Evolutionary conservation across 352 stramenopile genomes (phyloP).

Genomic region (Phytophthora fragariaefolia): DNA sequence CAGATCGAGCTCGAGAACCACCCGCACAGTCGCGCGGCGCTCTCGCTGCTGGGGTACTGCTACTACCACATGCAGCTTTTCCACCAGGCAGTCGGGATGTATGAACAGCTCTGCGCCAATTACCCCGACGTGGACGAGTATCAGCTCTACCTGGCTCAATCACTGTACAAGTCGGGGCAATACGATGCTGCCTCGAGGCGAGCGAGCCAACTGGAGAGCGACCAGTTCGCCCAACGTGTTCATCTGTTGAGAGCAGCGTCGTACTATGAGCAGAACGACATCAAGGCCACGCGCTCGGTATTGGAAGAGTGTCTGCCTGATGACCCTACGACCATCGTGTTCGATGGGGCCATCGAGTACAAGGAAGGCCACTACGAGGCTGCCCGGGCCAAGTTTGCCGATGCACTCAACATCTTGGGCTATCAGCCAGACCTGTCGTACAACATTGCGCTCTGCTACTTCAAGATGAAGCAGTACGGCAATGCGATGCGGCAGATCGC

Average conservation of each 20-base stretch:
- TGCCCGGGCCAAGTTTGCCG: slow-evolving; percentile 91
- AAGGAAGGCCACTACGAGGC: slow-evolving; percentile 91
- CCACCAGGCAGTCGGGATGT: slow-evolving; percentile 90
- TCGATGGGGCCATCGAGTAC: slow-evolving; percentile 85
- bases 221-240: slow-evolving; percentile 89
- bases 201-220: slow-evolving; percentile 82
- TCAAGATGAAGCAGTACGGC: slow-evolving; percentile 92
- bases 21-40: slow-evolving; percentile 88
- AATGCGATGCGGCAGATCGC: slow-evolving; percentile 92
- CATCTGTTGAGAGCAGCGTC: slow-evolving; percentile 89
- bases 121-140: slow-evolving; percentile 97
- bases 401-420: slow-evolving; percentile 93
- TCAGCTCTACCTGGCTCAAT: slow-evolving; percentile 95
- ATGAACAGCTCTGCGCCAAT: slow-evolving; percentile 94
- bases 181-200: slow-evolving; percentile 83
- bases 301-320: slow-evolving; percentile 93
- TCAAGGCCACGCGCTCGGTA: slow-evolving; percentile 90
- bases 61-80: slow-evolving; percentile 97
- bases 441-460: slow-evolving; percentile 96
- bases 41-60: slow-evolving; percentile 97
- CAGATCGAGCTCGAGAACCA: slow-evolving; percentile 94
- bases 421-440: slow-evolving; percentile 95
- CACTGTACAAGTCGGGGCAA: slow-evolving; percentile 92
- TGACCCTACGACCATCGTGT: slow-evolving; percentile 92
- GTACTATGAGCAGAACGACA: slow-evolving; percentile 97